Conservation (phyloP, 352 stramenopile genomes). For the Aphanomyces cochlioides region DNA sequence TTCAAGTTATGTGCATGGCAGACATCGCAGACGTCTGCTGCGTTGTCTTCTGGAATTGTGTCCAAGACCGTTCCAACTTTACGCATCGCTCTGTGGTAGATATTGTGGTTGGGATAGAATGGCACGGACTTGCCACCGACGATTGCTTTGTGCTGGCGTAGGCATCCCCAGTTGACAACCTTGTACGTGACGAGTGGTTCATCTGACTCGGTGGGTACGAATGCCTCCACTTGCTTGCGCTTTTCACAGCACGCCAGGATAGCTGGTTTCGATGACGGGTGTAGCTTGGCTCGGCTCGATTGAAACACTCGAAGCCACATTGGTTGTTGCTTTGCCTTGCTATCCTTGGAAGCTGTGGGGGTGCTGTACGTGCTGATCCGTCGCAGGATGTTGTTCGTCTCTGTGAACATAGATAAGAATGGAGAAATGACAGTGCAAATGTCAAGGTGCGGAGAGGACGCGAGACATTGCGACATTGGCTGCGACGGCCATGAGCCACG, state of each 20-base stretch:
- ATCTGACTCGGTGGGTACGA: background rate
- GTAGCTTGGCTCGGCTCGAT: background rate
- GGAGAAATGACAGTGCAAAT: no score
- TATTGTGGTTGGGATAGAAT: background rate
- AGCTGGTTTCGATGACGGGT: background rate
- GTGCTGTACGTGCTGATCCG: no score
- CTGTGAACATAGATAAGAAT: no score
- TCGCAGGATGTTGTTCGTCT: no score
- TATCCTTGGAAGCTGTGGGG: no score
- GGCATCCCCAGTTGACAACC: background rate
- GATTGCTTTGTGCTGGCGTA: background rate
- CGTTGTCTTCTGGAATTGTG: background rate
- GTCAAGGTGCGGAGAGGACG: no score
- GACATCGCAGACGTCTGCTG: background rate
- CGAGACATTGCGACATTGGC: no score
- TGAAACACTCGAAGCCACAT: no score
- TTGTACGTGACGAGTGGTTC: background rate
- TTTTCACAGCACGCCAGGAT: background rate
- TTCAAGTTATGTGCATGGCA: background rate
- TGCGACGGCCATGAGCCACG: no score
- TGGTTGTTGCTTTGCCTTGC: no score
- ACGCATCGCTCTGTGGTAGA: background rate
- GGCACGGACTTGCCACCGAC: background rate
- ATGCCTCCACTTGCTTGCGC: background rate
- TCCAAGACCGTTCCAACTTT: slow-evolving; percentile 1